Base-by-base conservation (phyloP, 371 early-diverging fungal species). In the Mucor indicus region DNA sequence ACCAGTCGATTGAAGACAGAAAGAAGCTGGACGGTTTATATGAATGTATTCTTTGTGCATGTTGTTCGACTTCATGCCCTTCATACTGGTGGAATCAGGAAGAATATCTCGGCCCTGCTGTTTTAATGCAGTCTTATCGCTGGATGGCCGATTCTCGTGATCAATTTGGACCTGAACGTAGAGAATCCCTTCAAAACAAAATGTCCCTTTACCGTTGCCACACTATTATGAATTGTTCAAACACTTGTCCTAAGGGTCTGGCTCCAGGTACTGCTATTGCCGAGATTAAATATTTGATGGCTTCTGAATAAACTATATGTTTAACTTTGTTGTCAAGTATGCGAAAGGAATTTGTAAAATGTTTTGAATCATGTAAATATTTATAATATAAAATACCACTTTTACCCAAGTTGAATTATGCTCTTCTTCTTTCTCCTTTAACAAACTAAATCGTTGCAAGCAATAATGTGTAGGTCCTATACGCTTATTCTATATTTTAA, bases 131-230 rank as follows among this genome's bases (percentile, higher is more conserved):
- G 75, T 91, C 96, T 27, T 96, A 94, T 80, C 89, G 98, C 64
- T 97, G 98, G 98, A 95, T 95, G 91, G 85, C 86, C 44, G 98
- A 97, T 72, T 87, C 90, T 31, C 89, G 98, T 67, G 98, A 98
- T 72, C 90, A 96, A 54, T 90, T 85, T 64, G 91, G 91, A 30
- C 55, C 69, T 47, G 91, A 95, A 67, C 89, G 98, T 58, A 83
- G 95, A 52, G 84, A 79, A 47, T 83, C 83, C 41, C 77, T 98
- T 55, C 96, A 98, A 70, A 93, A 94, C 69, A 87, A 93, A 37
- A 95, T 95, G 89, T 86, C 92, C 7, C 80, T 96, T 9, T 98
- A 94, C 81, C 90, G 96, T 44, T 98, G 98, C 86, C 98, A 98
- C 77, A 95, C 96, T 50, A 98, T 97, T 73, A 96, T 96, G 98